Evolutionary conservation across 1,139 yeast species (phyloP), one percentile per base, ranked within the genome.

Genomic region (Diutina neorugosa): DNA sequence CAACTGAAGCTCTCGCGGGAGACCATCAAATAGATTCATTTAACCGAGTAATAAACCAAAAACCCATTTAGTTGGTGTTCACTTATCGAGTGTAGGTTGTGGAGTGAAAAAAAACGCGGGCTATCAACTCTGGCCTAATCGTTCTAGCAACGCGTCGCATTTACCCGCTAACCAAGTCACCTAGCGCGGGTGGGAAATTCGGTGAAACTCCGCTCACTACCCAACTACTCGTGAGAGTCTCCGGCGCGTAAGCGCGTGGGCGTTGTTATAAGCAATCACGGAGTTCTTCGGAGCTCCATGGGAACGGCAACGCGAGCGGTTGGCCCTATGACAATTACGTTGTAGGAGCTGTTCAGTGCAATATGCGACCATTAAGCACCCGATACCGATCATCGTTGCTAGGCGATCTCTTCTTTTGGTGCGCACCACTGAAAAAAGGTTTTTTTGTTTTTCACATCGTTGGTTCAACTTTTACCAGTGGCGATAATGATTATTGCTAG

Each of bases 371-470:
- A 70, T 6, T 65, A 27, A 64, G 82, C 78, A 82, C 88, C 81
- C 88, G 87, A 82, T 82, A 82, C 88, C 88, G 88, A 82, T 82
- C 84, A 82, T 75, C 78, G 82, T 71, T 70, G 66, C 65, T 74
- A 70, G 78, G 64, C 56, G 50, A 64, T 69, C 74, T 65, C 68
- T 58, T 51, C 55, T 60, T 60, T 62, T 60, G 55, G 7, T 21
- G 37, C n/a, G n/a, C n/a, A n/a, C n/a, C n/a, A n/a, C n/a, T n/a
- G n/a, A n/a, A n/a, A n/a, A n/a, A n/a, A n/a, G n/a, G n/a, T n/a
- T n/a, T n/a, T n/a, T n/a, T n/a, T n/a, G n/a, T 31, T 48, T 16
- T 16, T 31, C 18, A n/a, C 16, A 18, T 21, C 49, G 19, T n/a
- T 12, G 11, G 49, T n/a, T 44, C 19, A 25, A 19, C 19, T 23